Evolutionary conservation across 306 rosid species (phyloP).

Genomic region (Quercus parvula): DNA sequence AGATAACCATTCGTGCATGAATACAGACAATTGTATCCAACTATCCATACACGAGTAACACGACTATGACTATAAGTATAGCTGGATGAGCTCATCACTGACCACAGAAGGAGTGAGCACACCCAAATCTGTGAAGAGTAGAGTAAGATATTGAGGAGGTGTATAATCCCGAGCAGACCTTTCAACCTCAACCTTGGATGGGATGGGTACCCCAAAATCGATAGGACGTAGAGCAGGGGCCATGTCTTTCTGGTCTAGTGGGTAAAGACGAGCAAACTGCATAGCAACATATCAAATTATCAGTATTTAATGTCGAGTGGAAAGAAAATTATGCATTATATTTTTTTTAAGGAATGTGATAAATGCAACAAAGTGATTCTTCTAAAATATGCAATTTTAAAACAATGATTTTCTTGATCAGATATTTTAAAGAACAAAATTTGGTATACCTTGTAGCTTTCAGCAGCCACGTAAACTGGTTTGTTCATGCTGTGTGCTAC

Average conservation of each 20-base stretch:
- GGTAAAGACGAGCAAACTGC: conserved; percentile 97
- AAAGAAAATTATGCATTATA: background rate
- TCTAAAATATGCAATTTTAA: background rate
- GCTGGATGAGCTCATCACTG: conserved; percentile 96
- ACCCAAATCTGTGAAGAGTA: conserved; percentile 92
- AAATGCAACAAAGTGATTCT: background rate
- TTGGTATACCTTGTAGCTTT: conserved; percentile 81
- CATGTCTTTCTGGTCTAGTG: conserved; percentile 93
- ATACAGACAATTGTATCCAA: background rate
- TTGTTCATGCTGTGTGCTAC: conserved; percentile 89
- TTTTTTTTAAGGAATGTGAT: background rate
- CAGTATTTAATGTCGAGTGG: background rate
- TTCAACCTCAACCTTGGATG: conserved; percentile 94
- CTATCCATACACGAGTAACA: background rate
- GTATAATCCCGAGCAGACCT: conserved; percentile 91
- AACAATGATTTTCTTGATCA: background rate
- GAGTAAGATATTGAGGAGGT: conserved; percentile 92
- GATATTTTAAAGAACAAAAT: background rate
- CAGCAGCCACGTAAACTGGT: conserved; percentile 94
- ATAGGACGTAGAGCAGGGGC: conserved; percentile 83
- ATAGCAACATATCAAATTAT: conserved; percentile 9
- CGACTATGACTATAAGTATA: conserved; percentile 52
- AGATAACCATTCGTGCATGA: background rate
- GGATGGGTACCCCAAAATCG: conserved; percentile 91
- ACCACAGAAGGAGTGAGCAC: conserved; percentile 95